Conservation (phyloP, 164 flowering plant species). For the Taxillus chinensis region DNA sequence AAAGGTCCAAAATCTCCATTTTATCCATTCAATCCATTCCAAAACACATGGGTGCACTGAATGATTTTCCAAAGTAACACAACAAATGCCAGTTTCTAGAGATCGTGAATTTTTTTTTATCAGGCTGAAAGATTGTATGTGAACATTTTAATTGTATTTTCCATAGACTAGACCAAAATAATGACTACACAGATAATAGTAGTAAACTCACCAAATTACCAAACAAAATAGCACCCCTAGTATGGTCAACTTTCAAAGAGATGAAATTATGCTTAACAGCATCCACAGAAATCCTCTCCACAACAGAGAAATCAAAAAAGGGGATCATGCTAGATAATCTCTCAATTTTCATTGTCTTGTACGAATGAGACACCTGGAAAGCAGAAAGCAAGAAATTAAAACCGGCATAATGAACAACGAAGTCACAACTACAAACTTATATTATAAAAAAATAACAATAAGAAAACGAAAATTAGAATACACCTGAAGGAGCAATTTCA, state of each 20-base stretch:
- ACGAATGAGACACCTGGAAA: conserved; percentile 77
- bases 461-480: not conserved
- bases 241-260: conserved; percentile 72
- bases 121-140: too few relatives aligned
- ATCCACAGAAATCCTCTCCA: conserved; percentile 81
- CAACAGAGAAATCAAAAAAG: conserved; percentile 54
- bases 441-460: not conserved
- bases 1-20: too few relatives aligned
- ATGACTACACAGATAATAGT: too few relatives aligned
- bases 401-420: not conserved
- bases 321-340: conserved; percentile 69
- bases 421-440: not conserved
- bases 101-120: too few relatives aligned
- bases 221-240: conserved; percentile 60
- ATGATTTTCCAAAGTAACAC: too few relatives aligned
- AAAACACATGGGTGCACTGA: too few relatives aligned
- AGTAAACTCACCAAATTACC: conserved; percentile 44
- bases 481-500: conserved; percentile 91
- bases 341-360: conserved; percentile 70
- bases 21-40: too few relatives aligned
- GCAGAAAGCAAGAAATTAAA: not conserved
- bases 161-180: too few relatives aligned
- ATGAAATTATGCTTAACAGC: conserved; percentile 70
- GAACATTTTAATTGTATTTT: too few relatives aligned
- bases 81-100: too few relatives aligned